These are phyloP conservation scores for Geotrichum ghanense DNA, from an alignment of 805 yeast genomes.

Conservation along the genomic window DNA sequence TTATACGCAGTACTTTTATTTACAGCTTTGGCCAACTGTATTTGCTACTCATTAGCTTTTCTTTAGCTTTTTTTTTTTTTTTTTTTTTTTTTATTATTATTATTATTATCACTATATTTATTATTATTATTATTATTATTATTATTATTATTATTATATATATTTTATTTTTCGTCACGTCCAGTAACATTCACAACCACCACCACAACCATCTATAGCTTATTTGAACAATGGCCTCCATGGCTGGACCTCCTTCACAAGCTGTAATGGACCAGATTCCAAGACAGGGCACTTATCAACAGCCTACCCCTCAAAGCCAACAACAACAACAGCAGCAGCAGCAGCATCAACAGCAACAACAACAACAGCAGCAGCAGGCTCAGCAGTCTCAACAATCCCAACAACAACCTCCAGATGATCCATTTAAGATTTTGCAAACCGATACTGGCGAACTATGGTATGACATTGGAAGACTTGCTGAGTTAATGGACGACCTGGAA, in stretches of 20 bases:
- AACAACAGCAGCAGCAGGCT: conserved; percentile 14
- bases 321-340: conserved; percentile 5
- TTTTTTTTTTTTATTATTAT: background rate
- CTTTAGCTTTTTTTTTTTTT: no score
- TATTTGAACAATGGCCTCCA: background rate
- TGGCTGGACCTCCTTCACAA: background rate
- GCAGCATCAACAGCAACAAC: conserved; percentile 14
- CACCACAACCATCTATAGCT: background rate
- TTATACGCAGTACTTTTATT: no score
- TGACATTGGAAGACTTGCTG: conserved; percentile 83
- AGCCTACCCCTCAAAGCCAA: background rate
- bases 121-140: background rate
- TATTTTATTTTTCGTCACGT: background rate
- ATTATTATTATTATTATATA: background rate
- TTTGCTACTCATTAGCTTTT: no score
- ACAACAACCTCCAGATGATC: conserved; percentile 3
- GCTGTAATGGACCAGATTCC: background rate
- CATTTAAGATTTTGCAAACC: conserved; percentile 21
- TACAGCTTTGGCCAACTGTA: no score
- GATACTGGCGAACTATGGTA: conserved; percentile 58
- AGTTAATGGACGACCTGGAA: conserved; percentile 76
- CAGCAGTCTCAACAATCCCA: conserved; percentile 5
- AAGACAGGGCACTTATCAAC: background rate
- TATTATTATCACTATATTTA: background rate
- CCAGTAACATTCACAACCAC: background rate